Evolutionary conservation across 1,139 yeast genomes (phyloP), one percentile per base, ranked within the genome.

Genomic region (Zygotorulaspora mrakii): DNA sequence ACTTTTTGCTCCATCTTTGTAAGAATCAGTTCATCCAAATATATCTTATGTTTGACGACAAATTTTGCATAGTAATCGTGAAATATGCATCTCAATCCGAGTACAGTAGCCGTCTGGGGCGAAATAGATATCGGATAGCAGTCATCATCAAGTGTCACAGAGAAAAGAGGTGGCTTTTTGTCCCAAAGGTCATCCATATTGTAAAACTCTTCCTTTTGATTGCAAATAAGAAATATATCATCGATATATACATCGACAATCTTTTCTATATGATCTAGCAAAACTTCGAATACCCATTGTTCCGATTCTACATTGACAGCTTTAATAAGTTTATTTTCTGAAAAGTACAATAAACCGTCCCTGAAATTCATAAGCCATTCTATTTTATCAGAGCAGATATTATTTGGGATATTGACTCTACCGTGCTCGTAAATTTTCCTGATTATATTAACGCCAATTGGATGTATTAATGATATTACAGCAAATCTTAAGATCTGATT

Each of bases 51-150:
- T 17, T 53, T 52, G 7, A 55, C 40, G 8, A 48, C 47, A 31
- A 57, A 31, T 39, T 51, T 58, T 12, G 47, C 46, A 23, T 43
- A 40, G 17, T 40, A 33, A 9, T 40, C 20, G 16, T 46, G 49
- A 34, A 51, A 50, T 13, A 52, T 40, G 33, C 55, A 51, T 17
- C 53, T 50, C 14, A 60, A 31, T 11, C 60, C 52, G 37, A 57
- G 58, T 7, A 53, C 33, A 5, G 55, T 53, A 1, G 64, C 59
- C 5, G 59, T 37, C 17, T 53, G 57, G 1, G 59, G 50, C 2
- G 61, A 49, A 2, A 58, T 40, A 5, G 55, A 46, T 7, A 58
- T 45, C 3, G 65, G 65, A 32, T 59, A 60, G 31, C 49, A 46
- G 25, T 57, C 59, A 14, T 54, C 62, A 8, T 49, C 49, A 3